A percentile compares a stretch with the other conserved stretches of the same genome.
These are phyloP conservation scores for Ganoderma multipileum DNA, from an alignment of 1,284 basidiomycete species.

Conservation along the genomic window DNA sequence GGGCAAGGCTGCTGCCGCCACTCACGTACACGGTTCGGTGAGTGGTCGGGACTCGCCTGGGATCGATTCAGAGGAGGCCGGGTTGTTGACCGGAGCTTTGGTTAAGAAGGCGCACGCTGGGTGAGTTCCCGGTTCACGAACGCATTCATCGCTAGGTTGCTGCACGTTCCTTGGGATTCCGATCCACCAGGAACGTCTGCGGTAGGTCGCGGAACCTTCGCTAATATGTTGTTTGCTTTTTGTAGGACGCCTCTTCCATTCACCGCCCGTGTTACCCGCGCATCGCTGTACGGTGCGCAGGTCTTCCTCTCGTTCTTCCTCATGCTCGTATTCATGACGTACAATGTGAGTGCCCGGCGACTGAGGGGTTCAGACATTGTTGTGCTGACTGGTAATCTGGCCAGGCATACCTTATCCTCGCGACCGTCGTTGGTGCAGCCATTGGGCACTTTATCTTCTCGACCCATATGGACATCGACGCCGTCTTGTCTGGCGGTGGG, in stretches of 20 bases:
- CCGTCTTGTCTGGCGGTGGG: conserved; percentile 51
- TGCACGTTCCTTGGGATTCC: not conserved
- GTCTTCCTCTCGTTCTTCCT: conserved; percentile 85
- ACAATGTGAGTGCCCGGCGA: conserved; percentile 60
- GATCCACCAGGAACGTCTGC: not conserved
- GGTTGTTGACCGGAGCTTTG: conserved; percentile 58
- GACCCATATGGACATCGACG: conserved; percentile 62
- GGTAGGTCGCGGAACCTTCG: not conserved
- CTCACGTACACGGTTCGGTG: conserved; percentile 35
- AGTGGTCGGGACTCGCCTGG: conserved; percentile 54
- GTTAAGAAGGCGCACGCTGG: conserved; percentile 44
- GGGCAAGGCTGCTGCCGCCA: conserved; percentile 45
- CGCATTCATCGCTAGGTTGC: not conserved
- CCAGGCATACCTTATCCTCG: conserved; percentile 80
- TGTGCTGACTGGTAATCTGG: not conserved
- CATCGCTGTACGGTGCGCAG: conserved; percentile 67
- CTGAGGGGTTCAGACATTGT: conserved; percentile 2
- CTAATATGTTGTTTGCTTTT: conserved; percentile 12
- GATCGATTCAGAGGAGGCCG: conserved; percentile 56
- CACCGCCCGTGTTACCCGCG: conserved; percentile 60
- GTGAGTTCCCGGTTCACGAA: conserved; percentile 44
- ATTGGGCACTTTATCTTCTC: conserved; percentile 79
- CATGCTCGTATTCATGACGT: conserved; percentile 90
- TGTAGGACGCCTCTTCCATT: conserved; percentile 56
- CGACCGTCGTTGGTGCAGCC: conserved; percentile 74